These are phyloP conservation scores for Geum urbanum DNA, from an alignment of 306 rosid species.

Conservation along the genomic window DNA sequence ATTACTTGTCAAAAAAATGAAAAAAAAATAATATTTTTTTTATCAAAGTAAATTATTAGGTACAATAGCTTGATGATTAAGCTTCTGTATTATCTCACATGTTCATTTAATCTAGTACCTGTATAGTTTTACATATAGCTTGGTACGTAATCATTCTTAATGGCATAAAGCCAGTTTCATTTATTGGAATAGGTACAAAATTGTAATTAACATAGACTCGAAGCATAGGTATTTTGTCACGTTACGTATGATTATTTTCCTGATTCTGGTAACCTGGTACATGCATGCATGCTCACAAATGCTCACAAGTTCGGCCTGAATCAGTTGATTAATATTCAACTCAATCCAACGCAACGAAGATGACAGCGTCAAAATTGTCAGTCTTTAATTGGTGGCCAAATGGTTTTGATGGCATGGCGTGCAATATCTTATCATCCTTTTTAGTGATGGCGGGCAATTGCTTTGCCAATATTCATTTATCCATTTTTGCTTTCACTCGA, in stretches of 20 bases:
- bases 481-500: too few species aligned
- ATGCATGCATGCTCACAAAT: too few species aligned
- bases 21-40: too few species aligned
- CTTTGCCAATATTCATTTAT: neutral
- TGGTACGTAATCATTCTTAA: too few species aligned
- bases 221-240: neutral
- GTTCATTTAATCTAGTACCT: conserved; percentile 1
- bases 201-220: neutral
- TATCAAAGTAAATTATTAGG: too few species aligned
- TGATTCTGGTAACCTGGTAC: neutral
- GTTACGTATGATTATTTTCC: neutral
- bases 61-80: neutral
- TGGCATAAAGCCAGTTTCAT: conserved; percentile 9
- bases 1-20: too few species aligned
- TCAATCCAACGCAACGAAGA: neutral
- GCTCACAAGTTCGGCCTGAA: neutral
- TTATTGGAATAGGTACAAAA: neutral
- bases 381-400: neutral
- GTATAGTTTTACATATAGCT: neutral
- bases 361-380: neutral
- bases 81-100: neutral
- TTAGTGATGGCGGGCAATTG: neutral
- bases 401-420: neutral
- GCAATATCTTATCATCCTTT: neutral
- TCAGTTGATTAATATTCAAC: neutral